Evolutionary conservation across 306 rosid genomes (phyloP), one percentile per base, ranked within the genome.

Genomic region (Medicago arabica): DNA sequence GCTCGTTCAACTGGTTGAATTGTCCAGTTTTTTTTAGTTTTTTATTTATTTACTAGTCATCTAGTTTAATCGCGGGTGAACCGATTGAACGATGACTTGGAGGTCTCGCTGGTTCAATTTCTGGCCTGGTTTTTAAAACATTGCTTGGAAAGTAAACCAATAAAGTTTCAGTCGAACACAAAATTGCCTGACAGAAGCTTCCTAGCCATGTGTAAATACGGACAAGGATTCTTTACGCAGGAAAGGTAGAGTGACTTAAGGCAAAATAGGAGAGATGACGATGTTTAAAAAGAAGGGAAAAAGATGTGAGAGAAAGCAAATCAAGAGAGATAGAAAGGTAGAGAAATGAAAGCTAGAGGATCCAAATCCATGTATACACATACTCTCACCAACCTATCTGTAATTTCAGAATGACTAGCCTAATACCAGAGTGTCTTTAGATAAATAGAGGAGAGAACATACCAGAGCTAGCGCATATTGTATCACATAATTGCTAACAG

Each of bases 391-490:
- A 50, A 18, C 11, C 67, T 55, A 79, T 71, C 43, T 2, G 17
- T 67, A 76, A 49, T 67, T 76, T 67, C 66, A 60, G 43, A 67
- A 44, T 60, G 25, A 19, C 75, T 66, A 43, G 54, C 54, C 67
- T 43, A 49, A 72, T n/a, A 74, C 38, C 39, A 66, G 38, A 54
- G 69, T 53, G 19, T 57, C 13, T 72, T 66, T 17, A 55, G 55
- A 43, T 63, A 62, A 61, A 69, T 13, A 69, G 46, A 69, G 7
- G 46, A 31, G 17, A 14, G 39, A 57, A 85, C 88, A 79, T 90
- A 96, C 99, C 97, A 96, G 87, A 46, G 99, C 99, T 71, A 96
- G 80, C 59, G 99, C 99, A 71, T 96, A 96, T 84, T 96, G 99
- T 79, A 96, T 92, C 79, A 96, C 96, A 73, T 92, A 90, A 82